Percentiles rank a stretch among this genome's conserved stretches.
phyloP scores from a whole-genome alignment of 2,329 filamentous ascomycete species.

The Pyrenophora graminea region DNA sequence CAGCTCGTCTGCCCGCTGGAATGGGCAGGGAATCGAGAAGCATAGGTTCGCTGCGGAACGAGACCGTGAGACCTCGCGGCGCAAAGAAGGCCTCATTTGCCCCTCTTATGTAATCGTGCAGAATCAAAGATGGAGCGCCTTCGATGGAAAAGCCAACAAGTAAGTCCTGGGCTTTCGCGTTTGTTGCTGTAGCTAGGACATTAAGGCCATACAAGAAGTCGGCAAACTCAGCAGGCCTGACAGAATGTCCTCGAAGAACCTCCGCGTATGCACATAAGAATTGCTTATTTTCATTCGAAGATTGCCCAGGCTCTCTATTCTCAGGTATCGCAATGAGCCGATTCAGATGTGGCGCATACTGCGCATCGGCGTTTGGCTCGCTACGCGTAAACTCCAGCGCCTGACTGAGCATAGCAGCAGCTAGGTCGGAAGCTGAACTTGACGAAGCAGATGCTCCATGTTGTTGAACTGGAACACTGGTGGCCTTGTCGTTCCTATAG shows the following conservation, averaged over 20 bases:
- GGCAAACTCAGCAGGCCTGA: slow-evolving; percentile 35
- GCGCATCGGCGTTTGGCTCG: slow-evolving; percentile 28
- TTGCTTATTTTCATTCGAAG: slow-evolving; percentile 18
- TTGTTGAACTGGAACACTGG: slow-evolving; percentile 34
- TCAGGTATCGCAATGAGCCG: slow-evolving; percentile 36
- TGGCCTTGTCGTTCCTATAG: slow-evolving; percentile 19
- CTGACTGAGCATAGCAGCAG: slow-evolving; percentile 20
- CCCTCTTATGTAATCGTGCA: slow-evolving; percentile 33
- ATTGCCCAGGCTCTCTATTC: slow-evolving; percentile 1
- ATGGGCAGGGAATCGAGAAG: slow-evolving; percentile 29
- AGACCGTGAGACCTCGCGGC: slow-evolving; percentile 34
- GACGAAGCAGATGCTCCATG: background rate
- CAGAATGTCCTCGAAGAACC: slow-evolving; percentile 33
- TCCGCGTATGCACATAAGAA: slow-evolving; percentile 40
- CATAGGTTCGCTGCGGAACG: slow-evolving; percentile 27
- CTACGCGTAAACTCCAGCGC: slow-evolving; percentile 35
- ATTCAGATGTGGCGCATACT: slow-evolving; percentile 30
- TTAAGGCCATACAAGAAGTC: slow-evolving; percentile 43
- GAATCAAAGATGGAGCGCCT: slow-evolving; percentile 7
- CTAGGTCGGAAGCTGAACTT: slow-evolving; percentile 6
- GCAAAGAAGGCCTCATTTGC: slow-evolving; percentile 42
- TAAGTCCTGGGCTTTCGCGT: slow-evolving; percentile 13
- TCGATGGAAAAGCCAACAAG: background rate
- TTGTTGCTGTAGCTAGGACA: slow-evolving; percentile 26
- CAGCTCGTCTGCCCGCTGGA: slow-evolving; percentile 28